Evolutionary conservation across 345 rosid genomes (phyloP).

Genomic region (Brassica cretica): DNA sequence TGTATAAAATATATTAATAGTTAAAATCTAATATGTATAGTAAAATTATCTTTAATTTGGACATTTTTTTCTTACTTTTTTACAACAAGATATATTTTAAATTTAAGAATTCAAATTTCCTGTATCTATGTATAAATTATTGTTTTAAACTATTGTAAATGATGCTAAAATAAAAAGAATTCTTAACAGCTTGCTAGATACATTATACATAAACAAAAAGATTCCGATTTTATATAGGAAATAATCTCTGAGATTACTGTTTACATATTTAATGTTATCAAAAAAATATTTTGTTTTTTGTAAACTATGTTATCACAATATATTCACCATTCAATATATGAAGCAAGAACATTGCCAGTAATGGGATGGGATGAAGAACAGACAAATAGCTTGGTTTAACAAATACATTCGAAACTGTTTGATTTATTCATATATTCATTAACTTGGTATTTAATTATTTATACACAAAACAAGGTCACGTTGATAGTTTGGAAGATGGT

Average conservation of each 20-base stretch:
- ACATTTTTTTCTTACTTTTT: too few species aligned
- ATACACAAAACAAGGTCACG: not conserved
- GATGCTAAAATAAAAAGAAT: not conserved
- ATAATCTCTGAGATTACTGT: not conserved
- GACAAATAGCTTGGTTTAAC: not conserved
- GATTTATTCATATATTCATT: not conserved
- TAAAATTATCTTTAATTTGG: too few species aligned
- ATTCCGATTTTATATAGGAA: not conserved
- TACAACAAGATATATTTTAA: too few species aligned
- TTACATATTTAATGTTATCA: not conserved
- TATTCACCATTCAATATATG: not conserved
- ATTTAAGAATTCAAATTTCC: not conserved
- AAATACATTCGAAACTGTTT: not conserved
- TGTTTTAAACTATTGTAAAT: not conserved
- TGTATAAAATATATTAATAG: not conserved
- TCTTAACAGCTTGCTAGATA: not conserved
- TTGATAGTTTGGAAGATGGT: not conserved
- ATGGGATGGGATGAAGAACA: not conserved
- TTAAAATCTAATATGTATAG: too few species aligned
- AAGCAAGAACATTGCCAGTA: not conserved
- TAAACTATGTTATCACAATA: too few species aligned
- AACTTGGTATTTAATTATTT: not conserved
- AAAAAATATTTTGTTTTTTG: too few species aligned
- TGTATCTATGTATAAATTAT: not conserved
- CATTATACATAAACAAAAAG: not conserved